Evolutionary conservation across 495 filamentous ascomycete genomes (phyloP), one percentile per base, ranked within the genome.

Genomic region (Aspergillus bridgeri): DNA sequence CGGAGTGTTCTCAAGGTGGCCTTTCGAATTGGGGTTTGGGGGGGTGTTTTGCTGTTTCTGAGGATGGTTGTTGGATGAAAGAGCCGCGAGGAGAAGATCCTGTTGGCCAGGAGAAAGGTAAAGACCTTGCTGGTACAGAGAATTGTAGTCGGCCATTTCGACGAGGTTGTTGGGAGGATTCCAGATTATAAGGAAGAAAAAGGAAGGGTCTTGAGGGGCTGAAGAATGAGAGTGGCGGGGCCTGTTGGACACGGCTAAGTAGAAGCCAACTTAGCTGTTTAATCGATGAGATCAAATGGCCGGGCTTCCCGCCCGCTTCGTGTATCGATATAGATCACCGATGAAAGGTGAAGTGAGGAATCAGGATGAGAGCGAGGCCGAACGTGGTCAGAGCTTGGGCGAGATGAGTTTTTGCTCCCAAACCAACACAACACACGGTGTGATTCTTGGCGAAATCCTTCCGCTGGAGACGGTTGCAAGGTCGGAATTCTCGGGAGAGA

Each of bases 51-150:
- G 62, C 25, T 68, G 68, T 49, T 72, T 75, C 24, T 67, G 63
- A 54, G 65, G 59, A 56, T 80, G 74, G 21, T 76, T 78, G 71
- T 93, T 93, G 53, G 92, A 95, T 48, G 87, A 86, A 61, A 98
- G 84, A 21, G 94, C 93, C 47, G 91, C 89, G 43, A 92, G 86
- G 44, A 98, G 76, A 42, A 97, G 85, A 66, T 89, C 87, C 74
- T 97, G 90, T 71, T 98, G 90, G 64, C 88, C 85, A 18, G 88
- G 86, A 42, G 91, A 90, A 58, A 96, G 87, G 68, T 86, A 87
- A 42, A 84, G 77, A 58, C 75, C 74, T 33, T 75, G 70, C 42
- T 74, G 69, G 42, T 76, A 75, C 24, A 75, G 59, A 42, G 69
- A 56, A 43, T 75, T 68, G 58, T 66, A 76, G 54, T 75, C 74